phyloP scores from a whole-genome alignment of 2,329 filamentous ascomycete genomes.

The Xylariales sp. region DNA sequence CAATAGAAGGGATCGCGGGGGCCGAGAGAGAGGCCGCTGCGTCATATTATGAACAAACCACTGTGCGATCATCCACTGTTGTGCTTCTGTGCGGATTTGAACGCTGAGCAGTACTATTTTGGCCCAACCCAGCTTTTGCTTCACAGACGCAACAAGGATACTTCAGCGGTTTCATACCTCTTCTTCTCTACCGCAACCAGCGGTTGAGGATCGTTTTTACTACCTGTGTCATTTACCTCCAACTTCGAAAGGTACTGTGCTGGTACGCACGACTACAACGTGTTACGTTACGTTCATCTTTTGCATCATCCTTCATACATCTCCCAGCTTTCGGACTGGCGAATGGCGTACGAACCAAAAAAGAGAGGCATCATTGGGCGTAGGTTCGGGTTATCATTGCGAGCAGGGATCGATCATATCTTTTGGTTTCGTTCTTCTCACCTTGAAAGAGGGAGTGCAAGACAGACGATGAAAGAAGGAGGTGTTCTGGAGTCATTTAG shows the following conservation, averaged over 20 bases:
- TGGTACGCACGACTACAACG: not conserved
- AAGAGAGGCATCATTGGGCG: conserved; percentile 26
- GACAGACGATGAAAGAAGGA: conserved; percentile 1
- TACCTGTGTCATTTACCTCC: not conserved
- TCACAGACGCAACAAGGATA: conserved; percentile 4
- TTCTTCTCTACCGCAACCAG: not conserved
- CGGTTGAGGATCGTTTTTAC: not conserved
- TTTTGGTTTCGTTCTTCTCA: no score
- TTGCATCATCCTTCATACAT: conserved; percentile 11
- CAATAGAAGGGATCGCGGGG: not conserved
- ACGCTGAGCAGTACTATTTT: not conserved
- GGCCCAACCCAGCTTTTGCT: not conserved
- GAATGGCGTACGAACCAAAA: conserved; percentile 35
- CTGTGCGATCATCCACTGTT: no score
- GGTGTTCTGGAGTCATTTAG: conserved; percentile 7
- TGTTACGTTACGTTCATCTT: conserved; percentile 1
- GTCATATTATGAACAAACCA: conserved; percentile 34
- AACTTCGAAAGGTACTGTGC: not conserved
- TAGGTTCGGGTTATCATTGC: conserved; percentile 21
- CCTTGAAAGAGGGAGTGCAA: no score
- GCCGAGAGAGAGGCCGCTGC: conserved; percentile 21
- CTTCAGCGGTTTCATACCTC: conserved; percentile 7
- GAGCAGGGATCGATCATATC: conserved; percentile 9
- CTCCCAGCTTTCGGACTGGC: conserved; percentile 29
- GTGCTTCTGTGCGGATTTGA: no score